Evolutionary conservation across 352 stramenopile species (phyloP), one percentile per base, ranked within the genome.

Genomic region (Aphanomyces astaci): DNA sequence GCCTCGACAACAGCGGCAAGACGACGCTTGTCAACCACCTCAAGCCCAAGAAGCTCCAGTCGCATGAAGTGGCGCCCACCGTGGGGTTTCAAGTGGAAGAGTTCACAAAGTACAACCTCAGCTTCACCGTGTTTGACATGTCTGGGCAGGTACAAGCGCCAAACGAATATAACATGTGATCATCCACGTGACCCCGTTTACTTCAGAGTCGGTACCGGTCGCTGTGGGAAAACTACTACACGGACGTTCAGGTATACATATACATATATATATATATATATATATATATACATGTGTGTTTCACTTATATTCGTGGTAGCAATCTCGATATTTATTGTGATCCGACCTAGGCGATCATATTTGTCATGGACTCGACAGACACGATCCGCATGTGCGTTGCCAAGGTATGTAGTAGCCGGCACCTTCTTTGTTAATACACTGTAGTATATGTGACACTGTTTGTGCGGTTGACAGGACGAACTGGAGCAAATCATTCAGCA

Each of bases 91-190:
- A 94, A 66, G 88, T 96, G 52, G 88, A 96, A 70, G 80, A 93
- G 67, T 95, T 96, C 68, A 79, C 77, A 32, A 96, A 96, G 72
- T 76, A 88, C 65, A 96, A 96, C 72, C 70, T 96, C n/a, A 96
- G 92, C 67, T 96, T 96, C 60, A 96, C 89, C 13, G 80, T 95
- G 15, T 94, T 95, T 63, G 89, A 96, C 77, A 96, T 96, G 88
- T 94, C 83, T 1, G 89, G 89, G 10, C 78, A 82, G 71, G 76
- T 82, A 9, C 22, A 31, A 2, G 15, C 17, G 48, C 2, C 10
- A 17, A 5, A 27, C n/a, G n/a, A n/a, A n/a, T n/a, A n/a, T n/a
- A n/a, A n/a, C n/a, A n/a, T n/a, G n/a, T n/a, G n/a, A n/a, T 15
- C 27, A 28, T 74, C 19, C 5, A 22, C 3, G 1, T 10, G 32